These are phyloP conservation scores for Sporothrix brasiliensis DNA, from an alignment of 2,329 filamentous ascomycete genomes.

Conservation along the genomic window DNA sequence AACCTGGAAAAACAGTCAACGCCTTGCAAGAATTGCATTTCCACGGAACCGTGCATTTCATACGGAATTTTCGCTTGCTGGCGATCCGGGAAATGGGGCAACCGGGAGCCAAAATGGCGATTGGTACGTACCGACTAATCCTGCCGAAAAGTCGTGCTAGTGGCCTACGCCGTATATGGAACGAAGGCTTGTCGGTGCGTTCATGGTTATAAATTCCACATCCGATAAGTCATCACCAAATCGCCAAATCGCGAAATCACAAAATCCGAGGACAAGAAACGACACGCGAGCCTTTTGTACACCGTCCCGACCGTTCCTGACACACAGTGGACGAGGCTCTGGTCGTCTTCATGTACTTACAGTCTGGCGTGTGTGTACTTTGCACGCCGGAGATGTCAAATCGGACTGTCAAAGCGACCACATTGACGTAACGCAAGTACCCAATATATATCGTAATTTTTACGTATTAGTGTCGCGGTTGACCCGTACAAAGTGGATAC, in stretches of 20 bases:
- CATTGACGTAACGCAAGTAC: too few species aligned
- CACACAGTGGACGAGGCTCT: too few species aligned
- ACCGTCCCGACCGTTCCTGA: too few species aligned
- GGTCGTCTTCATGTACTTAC: too few species aligned
- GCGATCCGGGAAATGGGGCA: not conserved
- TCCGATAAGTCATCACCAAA: too few species aligned
- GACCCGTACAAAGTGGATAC: too few species aligned
- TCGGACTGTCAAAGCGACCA: not conserved
- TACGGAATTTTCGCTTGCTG: not conserved
- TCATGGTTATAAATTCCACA: too few species aligned
- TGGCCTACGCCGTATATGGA: too few species aligned
- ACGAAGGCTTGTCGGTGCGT: too few species aligned
- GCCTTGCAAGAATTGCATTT: slow-evolving; percentile 6
- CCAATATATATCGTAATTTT: not conserved
- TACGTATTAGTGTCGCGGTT: not conserved
- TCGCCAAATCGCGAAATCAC: too few species aligned
- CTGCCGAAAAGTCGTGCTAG: not conserved
- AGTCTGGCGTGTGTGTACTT: not conserved
- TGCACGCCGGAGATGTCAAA: not conserved
- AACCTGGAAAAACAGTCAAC: not conserved
- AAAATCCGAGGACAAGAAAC: too few species aligned
- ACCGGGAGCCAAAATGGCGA: not conserved
- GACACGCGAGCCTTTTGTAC: too few species aligned
- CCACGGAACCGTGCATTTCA: not conserved
- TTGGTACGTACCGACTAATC: not conserved